Base-by-base conservation (phyloP, 108 stramenopile species). In the Cyclotella kingstonii region DNA sequence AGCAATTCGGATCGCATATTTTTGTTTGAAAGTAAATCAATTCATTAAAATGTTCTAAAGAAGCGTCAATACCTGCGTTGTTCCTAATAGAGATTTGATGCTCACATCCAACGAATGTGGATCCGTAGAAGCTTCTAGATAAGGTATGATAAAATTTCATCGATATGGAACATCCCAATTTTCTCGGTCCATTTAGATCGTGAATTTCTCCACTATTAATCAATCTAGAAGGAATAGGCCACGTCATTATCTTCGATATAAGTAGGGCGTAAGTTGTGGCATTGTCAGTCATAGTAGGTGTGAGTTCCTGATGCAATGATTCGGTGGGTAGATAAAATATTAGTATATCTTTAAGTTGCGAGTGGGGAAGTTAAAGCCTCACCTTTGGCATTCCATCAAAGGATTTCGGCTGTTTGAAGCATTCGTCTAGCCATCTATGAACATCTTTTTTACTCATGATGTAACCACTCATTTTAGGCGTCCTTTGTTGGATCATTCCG, bases 81-180 rank as follows among this genome's bases (percentile, higher is more conserved):
- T 40, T 54, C 45, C 43, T 68, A 10, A 66, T 35, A 1, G 46
- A 27, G 15, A 56, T 47, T 6, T 12, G 11, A 23, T 68, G 55
- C 36, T 56, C 46, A 36, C 57, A 27, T 7, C 66, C 66, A 0
- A 58, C 46, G 23, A 39, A 58, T 17, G 66, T 68, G n/a, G 66
- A 68, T 0, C 66, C 66, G 34, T 47, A 68, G 19, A 68, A 68
- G 26, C 54, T 39, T 34, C 47, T 57, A 0, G 55, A 47, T 11
- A 3, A 10, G 9, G 41, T 19, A 39, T 68, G 55, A 19, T 56
- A 68, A 35, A 68, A 68, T 39, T 54, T 33, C 54, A 68, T 56
- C 18, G 66, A 57, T 8, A 57, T 31, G 5, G 66, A 68, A 12
- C 66, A 68, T 17, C 55, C 29, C 0, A 68, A 49, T 30, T 48